Conservation (phyloP, 2,329 filamentous ascomycete genomes). For the Colletotrichum tanaceti region DNA sequence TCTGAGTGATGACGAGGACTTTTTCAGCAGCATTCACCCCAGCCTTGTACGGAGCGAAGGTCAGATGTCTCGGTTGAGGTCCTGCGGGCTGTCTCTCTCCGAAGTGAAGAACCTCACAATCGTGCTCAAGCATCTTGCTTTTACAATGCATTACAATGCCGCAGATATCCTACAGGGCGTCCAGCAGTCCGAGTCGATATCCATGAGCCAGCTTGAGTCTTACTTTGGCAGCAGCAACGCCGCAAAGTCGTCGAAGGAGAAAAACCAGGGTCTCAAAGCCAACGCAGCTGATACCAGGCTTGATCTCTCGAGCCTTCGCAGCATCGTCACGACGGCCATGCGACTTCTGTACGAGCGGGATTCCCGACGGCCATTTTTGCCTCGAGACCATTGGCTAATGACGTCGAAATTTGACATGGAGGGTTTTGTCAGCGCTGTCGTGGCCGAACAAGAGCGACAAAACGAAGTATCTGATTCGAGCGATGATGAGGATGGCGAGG, state of each 20-base stretch:
- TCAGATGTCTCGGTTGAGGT: conserved; percentile 61
- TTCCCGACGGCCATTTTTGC: conserved; percentile 86
- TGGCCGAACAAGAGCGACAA: conserved; percentile 85
- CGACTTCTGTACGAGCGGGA: conserved; percentile 94
- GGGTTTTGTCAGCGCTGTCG: conserved; percentile 86
- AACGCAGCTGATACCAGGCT: conserved; percentile 53
- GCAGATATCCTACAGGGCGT: conserved; percentile 63
- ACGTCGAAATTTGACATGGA: conserved; percentile 87
- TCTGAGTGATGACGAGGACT: conserved; percentile 96
- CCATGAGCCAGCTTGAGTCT: conserved; percentile 33
- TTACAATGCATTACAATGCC: conserved; percentile 87
- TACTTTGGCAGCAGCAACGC: conserved; percentile 30
- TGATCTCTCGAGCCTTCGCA: conserved; percentile 81
- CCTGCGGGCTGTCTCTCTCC: conserved; percentile 74
- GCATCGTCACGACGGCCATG: conserved; percentile 81
- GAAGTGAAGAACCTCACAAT: conserved; percentile 80
- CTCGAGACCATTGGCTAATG: conserved; percentile 93
- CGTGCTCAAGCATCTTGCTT: conserved; percentile 92
- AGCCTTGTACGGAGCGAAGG: conserved; percentile 49
- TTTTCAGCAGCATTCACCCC: conserved; percentile 72
- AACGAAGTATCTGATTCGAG: conserved; percentile 61
- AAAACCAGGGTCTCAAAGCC: neutral
- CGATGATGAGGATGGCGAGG: conserved; percentile 47
- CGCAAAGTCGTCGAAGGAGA: conserved; percentile 20
- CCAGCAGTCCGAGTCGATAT: conserved; percentile 23